Evolutionary conservation across 2,329 filamentous ascomycete species (phyloP).

Genomic region (Trichoderma endophyticum): DNA sequence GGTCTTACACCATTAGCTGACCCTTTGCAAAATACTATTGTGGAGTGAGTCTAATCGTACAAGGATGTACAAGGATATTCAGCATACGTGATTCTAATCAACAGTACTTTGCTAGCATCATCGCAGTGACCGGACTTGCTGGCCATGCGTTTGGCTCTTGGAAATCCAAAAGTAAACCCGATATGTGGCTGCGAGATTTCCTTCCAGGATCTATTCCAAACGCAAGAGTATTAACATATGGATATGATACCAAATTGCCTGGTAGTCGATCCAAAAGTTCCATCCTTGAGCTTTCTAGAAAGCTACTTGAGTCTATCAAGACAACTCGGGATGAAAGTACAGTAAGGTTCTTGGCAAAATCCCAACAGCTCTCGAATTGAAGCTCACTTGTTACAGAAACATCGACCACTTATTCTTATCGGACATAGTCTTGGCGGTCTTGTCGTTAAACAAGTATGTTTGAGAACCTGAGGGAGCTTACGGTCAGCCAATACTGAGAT

Average conservation of each 20-base stretch:
- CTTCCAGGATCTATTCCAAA: slow-evolving; percentile 25
- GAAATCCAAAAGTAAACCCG: slow-evolving; percentile 25
- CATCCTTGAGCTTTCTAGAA: slow-evolving; percentile 5
- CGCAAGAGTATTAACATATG: slow-evolving; percentile 29
- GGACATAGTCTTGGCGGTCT: slow-evolving; percentile 23
- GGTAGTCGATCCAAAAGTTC: slow-evolving; percentile 24
- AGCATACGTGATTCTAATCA: too few species aligned
- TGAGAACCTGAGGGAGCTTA: not conserved
- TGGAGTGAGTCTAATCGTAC: not conserved
- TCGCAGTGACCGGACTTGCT: slow-evolving; percentile 31
- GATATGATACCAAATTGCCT: slow-evolving; percentile 29
- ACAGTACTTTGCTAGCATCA: slow-evolving; percentile 20
- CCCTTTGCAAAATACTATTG: not conserved
- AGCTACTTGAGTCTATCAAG: not conserved
- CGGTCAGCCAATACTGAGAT: not conserved
- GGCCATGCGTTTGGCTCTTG: slow-evolving; percentile 31
- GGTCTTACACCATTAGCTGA: not conserved
- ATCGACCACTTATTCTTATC: slow-evolving; percentile 22
- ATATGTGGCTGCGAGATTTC: slow-evolving; percentile 32
- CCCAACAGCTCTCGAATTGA: not conserved
- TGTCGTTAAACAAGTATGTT: slow-evolving; percentile 25
- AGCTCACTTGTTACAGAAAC: not conserved
- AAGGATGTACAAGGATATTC: not conserved
- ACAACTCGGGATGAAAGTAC: not conserved
- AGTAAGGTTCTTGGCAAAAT: not conserved